These are phyloP conservation scores for Balansia obtecta DNA, from an alignment of 2,329 filamentous ascomycete genomes.

Conservation along the genomic window DNA sequence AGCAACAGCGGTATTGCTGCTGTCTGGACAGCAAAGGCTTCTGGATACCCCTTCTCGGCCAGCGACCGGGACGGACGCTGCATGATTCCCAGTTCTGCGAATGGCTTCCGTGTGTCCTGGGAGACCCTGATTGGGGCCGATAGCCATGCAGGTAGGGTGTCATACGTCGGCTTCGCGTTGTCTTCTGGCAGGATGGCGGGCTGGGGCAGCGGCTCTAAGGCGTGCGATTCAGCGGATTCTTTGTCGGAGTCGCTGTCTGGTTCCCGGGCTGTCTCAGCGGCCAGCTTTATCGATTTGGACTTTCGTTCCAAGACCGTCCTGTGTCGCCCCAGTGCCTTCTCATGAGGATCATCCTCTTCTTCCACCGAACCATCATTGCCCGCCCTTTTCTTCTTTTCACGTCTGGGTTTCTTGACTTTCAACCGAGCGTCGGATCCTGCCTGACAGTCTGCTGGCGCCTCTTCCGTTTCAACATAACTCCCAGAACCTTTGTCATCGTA, in stretches of 20 bases:
- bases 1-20: slow-evolving; percentile 65
- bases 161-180: slow-evolving; percentile 52
- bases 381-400: slow-evolving; percentile 16
- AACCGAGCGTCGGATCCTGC: background rate
- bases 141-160: slow-evolving; percentile 72
- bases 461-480: slow-evolving; percentile 1
- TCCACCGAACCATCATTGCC: slow-evolving; percentile 10
- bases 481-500: background rate
- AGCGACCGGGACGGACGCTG: slow-evolving; percentile 49
- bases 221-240: slow-evolving; percentile 42
- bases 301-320: slow-evolving; percentile 42
- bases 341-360: slow-evolving; percentile 14
- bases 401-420: slow-evolving; percentile 1
- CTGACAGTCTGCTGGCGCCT: background rate
- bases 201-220: slow-evolving; percentile 72
- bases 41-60: slow-evolving; percentile 38
- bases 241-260: slow-evolving; percentile 17
- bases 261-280: slow-evolving; percentile 26
- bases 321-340: slow-evolving; percentile 25
- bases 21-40: slow-evolving; percentile 32
- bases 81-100: slow-evolving; percentile 50
- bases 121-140: slow-evolving; percentile 60
- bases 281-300: slow-evolving; percentile 39
- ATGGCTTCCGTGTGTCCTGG: slow-evolving; percentile 45
- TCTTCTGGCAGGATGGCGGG: slow-evolving; percentile 49